Evolutionary conservation across 257 asterid genomes (phyloP).

Genomic region (Cordia subcordata): DNA sequence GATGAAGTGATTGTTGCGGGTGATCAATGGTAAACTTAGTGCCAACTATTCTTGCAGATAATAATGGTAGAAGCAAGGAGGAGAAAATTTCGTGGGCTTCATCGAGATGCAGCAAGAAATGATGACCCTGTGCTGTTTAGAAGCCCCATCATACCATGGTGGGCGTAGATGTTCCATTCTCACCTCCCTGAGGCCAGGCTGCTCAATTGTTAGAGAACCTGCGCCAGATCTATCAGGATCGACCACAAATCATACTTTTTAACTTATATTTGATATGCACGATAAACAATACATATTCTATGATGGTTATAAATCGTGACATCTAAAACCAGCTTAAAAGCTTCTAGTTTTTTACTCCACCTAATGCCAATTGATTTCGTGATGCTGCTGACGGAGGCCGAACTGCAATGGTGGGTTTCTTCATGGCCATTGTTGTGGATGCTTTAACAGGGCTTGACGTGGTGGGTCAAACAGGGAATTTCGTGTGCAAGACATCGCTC

Average conservation of each 20-base stretch:
- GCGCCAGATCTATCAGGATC: no score
- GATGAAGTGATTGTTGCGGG: slow-evolving; percentile 63
- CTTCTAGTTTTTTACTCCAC: no score
- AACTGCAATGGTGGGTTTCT: slow-evolving; percentile 78
- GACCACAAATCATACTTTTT: no score
- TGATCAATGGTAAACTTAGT: no score
- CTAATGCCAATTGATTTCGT: no score
- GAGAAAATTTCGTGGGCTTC: slow-evolving; percentile 48
- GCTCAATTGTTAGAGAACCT: slow-evolving; percentile 50
- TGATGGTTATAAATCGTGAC: no score
- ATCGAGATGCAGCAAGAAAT: slow-evolving; percentile 60
- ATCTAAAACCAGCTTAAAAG: no score
- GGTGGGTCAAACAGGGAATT: slow-evolving; percentile 65
- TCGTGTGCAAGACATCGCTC: slow-evolving; percentile 50
- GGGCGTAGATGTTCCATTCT: slow-evolving; percentile 70
- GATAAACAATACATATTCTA: no score
- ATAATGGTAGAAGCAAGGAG: slow-evolving; percentile 73
- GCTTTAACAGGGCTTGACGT: slow-evolving; percentile 53
- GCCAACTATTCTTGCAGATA: no score
- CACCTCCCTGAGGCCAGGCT: slow-evolving; percentile 70
- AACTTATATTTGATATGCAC: no score
- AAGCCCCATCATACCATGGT: slow-evolving; percentile 65
- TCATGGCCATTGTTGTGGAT: slow-evolving; percentile 54
- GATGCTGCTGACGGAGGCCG: slow-evolving; percentile 33
- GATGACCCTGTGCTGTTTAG: slow-evolving; percentile 54